These are phyloP conservation scores for Maudiozyma barnettii DNA, from an alignment of 805 yeast species.

Conservation along the genomic window DNA sequence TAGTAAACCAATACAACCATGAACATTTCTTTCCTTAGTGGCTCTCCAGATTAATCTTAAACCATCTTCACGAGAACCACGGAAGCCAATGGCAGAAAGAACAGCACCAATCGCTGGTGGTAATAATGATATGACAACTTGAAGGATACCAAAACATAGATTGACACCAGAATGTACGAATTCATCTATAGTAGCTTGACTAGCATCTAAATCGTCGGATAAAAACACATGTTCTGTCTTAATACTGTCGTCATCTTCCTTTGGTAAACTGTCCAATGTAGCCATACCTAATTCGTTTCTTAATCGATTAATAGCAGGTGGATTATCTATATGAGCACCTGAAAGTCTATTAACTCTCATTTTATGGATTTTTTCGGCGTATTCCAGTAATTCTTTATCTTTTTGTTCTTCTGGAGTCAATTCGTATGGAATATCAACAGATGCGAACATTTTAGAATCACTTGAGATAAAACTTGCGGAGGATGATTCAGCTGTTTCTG, in stretches of 20 bases:
- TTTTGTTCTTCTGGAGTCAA: constrained; percentile 33
- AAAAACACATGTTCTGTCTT: constrained; percentile 7
- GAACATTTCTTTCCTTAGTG: constrained; percentile 73
- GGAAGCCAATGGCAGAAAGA: constrained; percentile 82
- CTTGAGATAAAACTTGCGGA: constrained; percentile 25
- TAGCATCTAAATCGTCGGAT: constrained; percentile 24
- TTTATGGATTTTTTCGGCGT: constrained; percentile 49
- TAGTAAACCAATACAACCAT: constrained; percentile 81
- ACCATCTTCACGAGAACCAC: constrained; percentile 79
- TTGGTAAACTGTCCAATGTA: constrained; percentile 8
- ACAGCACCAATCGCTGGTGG: constrained; percentile 91
- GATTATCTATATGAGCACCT: constrained; percentile 59
- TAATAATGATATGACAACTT: constrained; percentile 77
- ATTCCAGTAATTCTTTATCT: constrained; percentile 42
- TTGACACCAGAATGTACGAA: constrained; percentile 86
- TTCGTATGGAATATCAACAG: constrained; percentile 25
- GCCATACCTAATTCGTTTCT: constrained; percentile 37
- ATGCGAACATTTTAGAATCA: constrained; percentile 33
- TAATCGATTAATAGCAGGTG: constrained; percentile 38
- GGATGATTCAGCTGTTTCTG: constrained; percentile 7
- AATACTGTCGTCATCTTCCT: background rate
- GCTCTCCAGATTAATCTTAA: constrained; percentile 82
- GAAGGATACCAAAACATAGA: constrained; percentile 84
- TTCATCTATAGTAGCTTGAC: constrained; percentile 62
- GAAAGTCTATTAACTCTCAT: constrained; percentile 58